Conservation (phyloP, 2,329 filamentous ascomycete genomes). For the Monosporascus sp. region DNA sequence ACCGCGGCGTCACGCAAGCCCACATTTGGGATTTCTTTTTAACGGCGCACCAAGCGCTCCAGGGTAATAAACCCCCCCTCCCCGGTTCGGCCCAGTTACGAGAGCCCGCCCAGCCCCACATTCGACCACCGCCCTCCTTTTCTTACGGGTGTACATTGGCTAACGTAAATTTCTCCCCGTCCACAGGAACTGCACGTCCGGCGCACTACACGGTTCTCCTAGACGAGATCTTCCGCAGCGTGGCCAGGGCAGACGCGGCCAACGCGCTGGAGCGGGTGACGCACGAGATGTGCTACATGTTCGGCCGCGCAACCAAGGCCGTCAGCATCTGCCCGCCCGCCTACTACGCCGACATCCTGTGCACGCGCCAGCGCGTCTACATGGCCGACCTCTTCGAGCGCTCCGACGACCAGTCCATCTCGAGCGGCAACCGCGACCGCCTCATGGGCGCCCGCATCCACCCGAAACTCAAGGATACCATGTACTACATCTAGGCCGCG, state of each 20-base stretch:
- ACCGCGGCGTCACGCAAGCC: conserved; percentile 73
- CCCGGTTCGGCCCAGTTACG: too few species aligned
- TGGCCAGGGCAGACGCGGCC: conserved; percentile 40
- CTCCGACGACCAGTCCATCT: conserved; percentile 24
- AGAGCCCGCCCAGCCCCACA: too few species aligned
- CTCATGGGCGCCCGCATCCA: conserved; percentile 32
- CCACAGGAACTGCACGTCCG: conserved; percentile 62
- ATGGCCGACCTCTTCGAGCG: conserved; percentile 57
- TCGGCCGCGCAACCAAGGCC: conserved; percentile 80
- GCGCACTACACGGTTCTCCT: conserved; percentile 78
- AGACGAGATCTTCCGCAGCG: conserved; percentile 60
- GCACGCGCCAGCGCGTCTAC: conserved; percentile 71
- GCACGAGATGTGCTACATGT: conserved; percentile 77
- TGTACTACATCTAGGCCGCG: conserved; percentile 51
- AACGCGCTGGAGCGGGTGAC: conserved; percentile 69
- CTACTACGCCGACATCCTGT: conserved; percentile 86
- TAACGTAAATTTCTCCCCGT: conserved; percentile 1
- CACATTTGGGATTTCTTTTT: conserved; percentile 82
- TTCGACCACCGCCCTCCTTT: not conserved
- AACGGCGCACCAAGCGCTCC: conserved; percentile 72
- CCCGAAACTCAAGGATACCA: conserved; percentile 37
- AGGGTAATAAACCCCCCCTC: conserved; percentile 44
- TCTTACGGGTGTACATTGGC: not conserved
- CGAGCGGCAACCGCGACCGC: not conserved
- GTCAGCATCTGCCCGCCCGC: conserved; percentile 84